Evolutionary conservation across 306 rosid species (phyloP).

Genomic region (Cucumis sativus): Cucumber_9930_V3 NC_026657.2:30482001-30482500

Average conservation of each 20-base stretch:
- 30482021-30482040: slow-evolving; percentile 87
- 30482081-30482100: slow-evolving; percentile 13
- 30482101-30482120: slow-evolving; percentile 23
- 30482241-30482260: slow-evolving; percentile 83
- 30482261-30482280: slow-evolving; percentile 90
- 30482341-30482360: not conserved
- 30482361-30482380: not conserved
- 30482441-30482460: not conserved
- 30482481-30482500: slow-evolving; percentile 1
- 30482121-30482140: slow-evolving; percentile 38
- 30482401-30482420: not conserved
- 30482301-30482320: not conserved
- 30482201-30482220: slow-evolving; percentile 78
- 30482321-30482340: not conserved
- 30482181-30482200: slow-evolving; percentile 72
- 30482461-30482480: not conserved
- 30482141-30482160: slow-evolving; percentile 93
- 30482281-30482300: slow-evolving; percentile 50
- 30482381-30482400: not conserved
- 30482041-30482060: slow-evolving; percentile 76
- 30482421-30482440: not conserved
- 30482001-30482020: slow-evolving; percentile 60
- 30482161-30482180: slow-evolving; percentile 49
- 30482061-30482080: slow-evolving; percentile 56
- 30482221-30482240: slow-evolving; percentile 93